Conservation (phyloP, 176 grass and related monocot species). For the Oryza punctata region DNA sequence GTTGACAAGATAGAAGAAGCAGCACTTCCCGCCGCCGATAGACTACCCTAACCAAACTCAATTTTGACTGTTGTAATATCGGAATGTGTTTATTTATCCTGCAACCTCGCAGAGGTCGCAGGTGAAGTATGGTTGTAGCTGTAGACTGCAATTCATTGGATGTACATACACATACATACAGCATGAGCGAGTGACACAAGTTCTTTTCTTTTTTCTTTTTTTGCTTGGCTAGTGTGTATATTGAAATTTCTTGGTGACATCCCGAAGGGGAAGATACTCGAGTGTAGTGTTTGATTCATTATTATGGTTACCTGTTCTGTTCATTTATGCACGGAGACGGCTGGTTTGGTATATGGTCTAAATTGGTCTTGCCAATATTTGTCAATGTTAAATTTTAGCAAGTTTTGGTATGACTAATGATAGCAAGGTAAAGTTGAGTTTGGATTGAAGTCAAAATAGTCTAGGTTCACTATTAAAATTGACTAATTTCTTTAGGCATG, state of each 20-base stretch:
- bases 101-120: background rate
- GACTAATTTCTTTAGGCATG: too few species aligned
- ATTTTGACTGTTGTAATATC: slow-evolving; percentile 7
- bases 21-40: background rate
- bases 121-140: background rate
- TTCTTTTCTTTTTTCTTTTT: background rate
- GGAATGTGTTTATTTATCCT: background rate
- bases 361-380: too few species aligned
- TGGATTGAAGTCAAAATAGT: too few species aligned
- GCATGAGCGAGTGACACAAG: background rate
- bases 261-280: background rate
- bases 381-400: too few species aligned
- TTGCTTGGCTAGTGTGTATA: background rate
- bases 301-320: background rate
- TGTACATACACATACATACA: slow-evolving; percentile 11
- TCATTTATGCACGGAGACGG: background rate
- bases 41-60: background rate
- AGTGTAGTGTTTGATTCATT: background rate
- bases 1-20: background rate
- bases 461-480: too few species aligned
- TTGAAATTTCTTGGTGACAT: background rate
- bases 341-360: too few species aligned
- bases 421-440: too few species aligned
- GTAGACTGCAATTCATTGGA: slow-evolving; percentile 1
- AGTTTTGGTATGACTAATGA: too few species aligned